Evolutionary conservation across 2,329 filamentous ascomycete genomes (phyloP), one percentile per base, ranked within the genome.

Genomic region (Trichophaea hybrida): DNA sequence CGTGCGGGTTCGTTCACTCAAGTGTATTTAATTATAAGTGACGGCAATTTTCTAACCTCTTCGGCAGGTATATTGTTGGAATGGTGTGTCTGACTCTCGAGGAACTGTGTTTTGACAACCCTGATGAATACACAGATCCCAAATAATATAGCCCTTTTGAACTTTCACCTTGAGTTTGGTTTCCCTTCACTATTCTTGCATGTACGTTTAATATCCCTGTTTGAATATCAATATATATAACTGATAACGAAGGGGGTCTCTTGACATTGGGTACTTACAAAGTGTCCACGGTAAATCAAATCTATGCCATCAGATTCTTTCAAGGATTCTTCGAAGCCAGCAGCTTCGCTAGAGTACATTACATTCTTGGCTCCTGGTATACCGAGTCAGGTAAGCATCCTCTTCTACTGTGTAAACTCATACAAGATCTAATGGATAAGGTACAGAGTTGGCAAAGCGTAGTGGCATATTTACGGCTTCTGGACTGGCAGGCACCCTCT

Each of bases 131-230:
- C 7, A 13, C 80, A 85, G 68, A 72, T 84, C 13, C 80, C 80
- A 0, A 78, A 76, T 56, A 83, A 82, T 66, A 69, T 84, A 6
- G 80, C 80, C 2, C 74, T 86, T 2, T 79, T 84, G 69, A 81
- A 83, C 65, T 68, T 85, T 61, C 76, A 76, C 54, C 82, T 82
- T 1, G 81, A n/a, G 74, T 79, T 62, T 85, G 80, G 73, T 83
- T 83, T 17, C 66, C 82, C 81, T 66, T 73, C 33, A 83, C 82
- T 76, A 82, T 83, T 77, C 59, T 83, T 17, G 67, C 80, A 59
- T 86, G 83, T 83, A 81, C 52, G 56, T 73, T 75, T 0, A 70
- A 86, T 32, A 85, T 82, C n/a, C n/a, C n/a, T n/a, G n/a, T n/a
- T n/a, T n/a, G n/a, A n/a, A n/a, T n/a, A n/a, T n/a, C n/a, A n/a